Evolutionary conservation across 371 early-diverging fungal species (phyloP).

Genomic region (Zopfochytrium polystomum): DNA sequence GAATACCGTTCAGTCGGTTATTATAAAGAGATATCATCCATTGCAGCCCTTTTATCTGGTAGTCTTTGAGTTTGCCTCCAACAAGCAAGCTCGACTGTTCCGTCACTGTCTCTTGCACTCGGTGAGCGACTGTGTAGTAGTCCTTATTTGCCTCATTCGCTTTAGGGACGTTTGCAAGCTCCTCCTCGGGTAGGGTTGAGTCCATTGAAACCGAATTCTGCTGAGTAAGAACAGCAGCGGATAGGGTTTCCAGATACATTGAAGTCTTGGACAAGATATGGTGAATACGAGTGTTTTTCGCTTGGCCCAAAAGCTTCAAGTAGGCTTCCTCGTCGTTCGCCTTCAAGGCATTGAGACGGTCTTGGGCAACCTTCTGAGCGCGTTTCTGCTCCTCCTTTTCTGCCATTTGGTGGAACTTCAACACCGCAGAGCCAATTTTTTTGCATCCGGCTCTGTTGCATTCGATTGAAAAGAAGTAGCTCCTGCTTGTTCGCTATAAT

Average conservation of each 20-base stretch:
- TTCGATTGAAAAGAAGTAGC: too few species aligned
- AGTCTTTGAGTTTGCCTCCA: slow-evolving; percentile 91
- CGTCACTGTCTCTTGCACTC: slow-evolving; percentile 68
- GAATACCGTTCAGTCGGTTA: slow-evolving; percentile 93
- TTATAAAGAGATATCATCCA: slow-evolving; percentile 98
- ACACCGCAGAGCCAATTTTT: slow-evolving; percentile 74
- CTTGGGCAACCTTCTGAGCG: slow-evolving; percentile 73
- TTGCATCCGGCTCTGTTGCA: too few species aligned
- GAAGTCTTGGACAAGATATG: slow-evolving; percentile 86
- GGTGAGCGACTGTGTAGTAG: slow-evolving; percentile 84
- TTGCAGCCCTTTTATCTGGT: slow-evolving; percentile 96
- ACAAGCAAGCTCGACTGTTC: slow-evolving; percentile 76
- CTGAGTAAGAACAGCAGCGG: slow-evolving; percentile 74
- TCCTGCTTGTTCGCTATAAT: too few species aligned
- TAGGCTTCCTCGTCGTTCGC: slow-evolving; percentile 95
- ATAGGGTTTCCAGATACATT: slow-evolving; percentile 74
- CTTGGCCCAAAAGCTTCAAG: slow-evolving; percentile 85
- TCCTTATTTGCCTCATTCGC: slow-evolving; percentile 57
- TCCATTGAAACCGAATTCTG: slow-evolving; percentile 50
- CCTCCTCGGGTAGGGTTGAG: slow-evolving; percentile 41
- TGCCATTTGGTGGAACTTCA: slow-evolving; percentile 70
- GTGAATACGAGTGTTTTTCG: slow-evolving; percentile 92
- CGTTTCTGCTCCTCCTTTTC: slow-evolving; percentile 90
- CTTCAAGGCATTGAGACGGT: slow-evolving; percentile 89
- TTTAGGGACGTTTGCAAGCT: slow-evolving; percentile 40